Base-by-base conservation (phyloP, 148 eudicot genomes). In the Rhododendron kiyosumense region DNA sequence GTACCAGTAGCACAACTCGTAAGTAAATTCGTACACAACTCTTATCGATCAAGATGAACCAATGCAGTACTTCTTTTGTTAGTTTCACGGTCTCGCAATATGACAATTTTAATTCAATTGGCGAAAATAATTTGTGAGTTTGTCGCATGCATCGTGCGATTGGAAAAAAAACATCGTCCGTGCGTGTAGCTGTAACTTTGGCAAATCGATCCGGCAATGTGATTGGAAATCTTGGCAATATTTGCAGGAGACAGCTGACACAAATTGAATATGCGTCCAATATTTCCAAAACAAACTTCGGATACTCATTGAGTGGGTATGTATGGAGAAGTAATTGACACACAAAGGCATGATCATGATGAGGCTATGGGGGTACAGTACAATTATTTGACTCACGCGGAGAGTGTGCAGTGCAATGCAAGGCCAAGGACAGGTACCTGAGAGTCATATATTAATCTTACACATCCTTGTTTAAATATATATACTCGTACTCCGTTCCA, bases 321-420 rank as follows among this genome's bases (percentile, higher is more conserved):
- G 43, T 38, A 76, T 41, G 1, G 36, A 43, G 54, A 36, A 36
- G 49, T 24, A 24, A 59, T 51, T 36, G 34, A 13, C 34, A 61
- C 26, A 24, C 26, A 13, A 61, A 4, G 76, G 32, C 54, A 83
- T 82, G 24, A 3, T 80, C 54, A 83, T 82, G 24, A 3, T 80
- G n/a, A 54, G 30, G 5, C 10, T 51, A 41, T 43, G 22, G 26
- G n/a, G 57, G 82, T 80, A 54, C 85, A 89, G 65, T 89, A 46
- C 17, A 54, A 14, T 54, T 74, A 89, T 89, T 84, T 74, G 85
- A 45, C 65, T 89, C 88, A 89, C 88, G 88, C 82, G 28, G 54
- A 18, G 75, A 63, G 79, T 86, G 85, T 84, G 88, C 15, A 77
- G 57, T 52, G 84, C 8, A 69, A 52, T 12, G 81, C 83, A 74